These are phyloP conservation scores for Metschnikowia corniflorae DNA, from an alignment of 805 yeast genomes.

Conservation along the genomic window DNA sequence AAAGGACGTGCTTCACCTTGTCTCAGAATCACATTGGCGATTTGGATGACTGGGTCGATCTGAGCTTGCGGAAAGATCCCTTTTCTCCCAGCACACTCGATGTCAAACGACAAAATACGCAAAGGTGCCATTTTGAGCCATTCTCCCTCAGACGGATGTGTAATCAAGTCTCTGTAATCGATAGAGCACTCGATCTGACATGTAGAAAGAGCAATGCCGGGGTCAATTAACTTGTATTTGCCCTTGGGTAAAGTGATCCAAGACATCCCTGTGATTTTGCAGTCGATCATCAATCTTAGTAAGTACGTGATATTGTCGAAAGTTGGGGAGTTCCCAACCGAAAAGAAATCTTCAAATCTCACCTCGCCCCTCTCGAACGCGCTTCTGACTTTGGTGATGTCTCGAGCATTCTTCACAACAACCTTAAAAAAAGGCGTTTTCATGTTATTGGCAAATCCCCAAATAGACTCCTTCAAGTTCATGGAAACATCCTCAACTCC, in stretches of 20 bases:
- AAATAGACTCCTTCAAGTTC: slow-evolving; percentile 73
- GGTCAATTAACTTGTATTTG: slow-evolving; percentile 53
- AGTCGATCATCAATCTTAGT: slow-evolving; percentile 86
- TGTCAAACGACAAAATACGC: slow-evolving; percentile 90
- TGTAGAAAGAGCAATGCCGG: slow-evolving; percentile 47
- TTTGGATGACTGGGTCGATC: slow-evolving; percentile 91
- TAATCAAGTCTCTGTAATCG: slow-evolving; percentile 60
- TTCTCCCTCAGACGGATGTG: slow-evolving; percentile 89
- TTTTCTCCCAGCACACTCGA: slow-evolving; percentile 97
- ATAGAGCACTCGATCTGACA: slow-evolving; percentile 84
- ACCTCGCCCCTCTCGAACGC: slow-evolving; percentile 84
- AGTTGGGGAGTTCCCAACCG: slow-evolving; percentile 54
- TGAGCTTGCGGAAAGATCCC: slow-evolving; percentile 96
- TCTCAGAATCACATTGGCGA: slow-evolving; percentile 87
- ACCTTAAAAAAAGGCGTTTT: slow-evolving; percentile 79
- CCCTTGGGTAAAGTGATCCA: slow-evolving; percentile 89
- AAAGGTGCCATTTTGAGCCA: slow-evolving; percentile 93
- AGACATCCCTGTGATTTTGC: slow-evolving; percentile 92
- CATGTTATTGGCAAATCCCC: slow-evolving; percentile 86
- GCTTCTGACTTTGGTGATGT: slow-evolving; percentile 64
- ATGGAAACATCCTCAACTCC: slow-evolving; percentile 68
- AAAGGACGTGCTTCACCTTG: slow-evolving; percentile 87
- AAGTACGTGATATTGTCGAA: slow-evolving; percentile 89
- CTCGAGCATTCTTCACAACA: slow-evolving; percentile 59
- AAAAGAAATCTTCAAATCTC: slow-evolving; percentile 59